Evolutionary conservation across 2,329 filamentous ascomycete genomes (phyloP).

Genomic region (Phialophora tarda): DNA sequence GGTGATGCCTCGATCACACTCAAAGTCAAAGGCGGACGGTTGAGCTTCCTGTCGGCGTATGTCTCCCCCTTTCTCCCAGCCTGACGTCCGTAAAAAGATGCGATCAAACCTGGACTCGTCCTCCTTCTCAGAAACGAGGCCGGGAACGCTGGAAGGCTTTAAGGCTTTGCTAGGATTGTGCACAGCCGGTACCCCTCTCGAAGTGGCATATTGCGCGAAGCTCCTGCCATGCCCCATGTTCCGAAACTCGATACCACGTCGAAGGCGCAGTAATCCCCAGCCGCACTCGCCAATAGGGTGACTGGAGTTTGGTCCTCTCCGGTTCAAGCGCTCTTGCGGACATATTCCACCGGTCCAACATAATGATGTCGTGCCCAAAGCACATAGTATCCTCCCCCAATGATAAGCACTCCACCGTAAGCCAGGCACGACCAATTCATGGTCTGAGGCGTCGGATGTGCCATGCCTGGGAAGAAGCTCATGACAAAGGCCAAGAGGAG

Average conservation of each 20-base stretch:
- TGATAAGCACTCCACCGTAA: constrained; percentile 50
- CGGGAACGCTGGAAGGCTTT: background rate
- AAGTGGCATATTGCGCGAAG: background rate
- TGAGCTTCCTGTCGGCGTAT: background rate
- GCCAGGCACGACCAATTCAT: constrained; percentile 59
- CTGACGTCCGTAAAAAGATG: background rate
- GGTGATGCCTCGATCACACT: background rate
- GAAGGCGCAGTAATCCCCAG: background rate
- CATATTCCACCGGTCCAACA: constrained; percentile 41
- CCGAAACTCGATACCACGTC: background rate
- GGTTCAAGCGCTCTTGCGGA: constrained; percentile 20
- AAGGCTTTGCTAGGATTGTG: background rate
- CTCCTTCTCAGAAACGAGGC: background rate
- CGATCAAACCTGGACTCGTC: background rate
- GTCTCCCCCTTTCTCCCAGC: background rate
- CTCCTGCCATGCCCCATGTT: background rate
- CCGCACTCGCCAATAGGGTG: no score
- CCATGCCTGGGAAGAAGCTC: constrained; percentile 52
- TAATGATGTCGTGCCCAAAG: constrained; percentile 46
- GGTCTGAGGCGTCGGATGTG: constrained; percentile 47
- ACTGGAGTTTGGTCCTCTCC: no score
- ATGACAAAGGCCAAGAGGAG: constrained; percentile 38
- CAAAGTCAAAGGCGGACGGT: background rate
- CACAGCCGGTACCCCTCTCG: background rate
- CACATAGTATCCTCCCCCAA: constrained; percentile 50